Base-by-base conservation (phyloP, 805 yeast genomes). In the Candida endomychidarum region DNA sequence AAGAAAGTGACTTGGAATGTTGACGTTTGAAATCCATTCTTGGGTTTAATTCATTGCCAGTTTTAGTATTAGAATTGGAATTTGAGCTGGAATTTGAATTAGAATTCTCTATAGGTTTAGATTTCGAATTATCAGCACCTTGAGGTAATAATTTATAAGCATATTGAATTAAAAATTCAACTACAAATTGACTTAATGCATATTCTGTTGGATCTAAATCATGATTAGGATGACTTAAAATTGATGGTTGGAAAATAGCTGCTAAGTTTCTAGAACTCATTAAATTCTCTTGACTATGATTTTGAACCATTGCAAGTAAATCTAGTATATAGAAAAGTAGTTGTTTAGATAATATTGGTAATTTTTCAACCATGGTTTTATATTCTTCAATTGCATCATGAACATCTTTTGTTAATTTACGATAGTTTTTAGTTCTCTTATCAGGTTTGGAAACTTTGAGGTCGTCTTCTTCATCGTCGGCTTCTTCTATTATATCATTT, bases 171-270 rank as follows among this genome's bases (percentile, higher is more conserved):
- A 93, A 74, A 49, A 91, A 89, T 55, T 90, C 95, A 18, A 93
- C 83, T 23, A 87, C 96, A 6, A 80, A 73, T 49, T 90, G 88
- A 4, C 96, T 86, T 24, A 88, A 65, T 9, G 86, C 91, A 63
- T 90, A 90, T 61, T 93, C 97, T 22, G 81, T 87, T 1, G 97
- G 97, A 29, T 83, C 78, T 81, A 91, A 78, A 57, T 90, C 96
- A 60, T 93, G 97, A 49, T 75, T 77, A 4, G 96, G 96, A 60
- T 91, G 98, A 8, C 95, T 85, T 38, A 93, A 69, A 12, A 93
- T 80, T n/a, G 96, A 86, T 3, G 99, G 98, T 65, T 93, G 99
- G 67, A 93, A 93, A 42, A 93, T 86, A 2, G 98, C 96, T 1
- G 98, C 96, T 48, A 93, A 68, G 58, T 93, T 93, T 52, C 88